A percentile compares a stretch with the other conserved stretches of the same genome.
phyloP scores from a whole-genome alignment of 148 eudicot genomes.

The Nepenthes gracilis region DNA sequence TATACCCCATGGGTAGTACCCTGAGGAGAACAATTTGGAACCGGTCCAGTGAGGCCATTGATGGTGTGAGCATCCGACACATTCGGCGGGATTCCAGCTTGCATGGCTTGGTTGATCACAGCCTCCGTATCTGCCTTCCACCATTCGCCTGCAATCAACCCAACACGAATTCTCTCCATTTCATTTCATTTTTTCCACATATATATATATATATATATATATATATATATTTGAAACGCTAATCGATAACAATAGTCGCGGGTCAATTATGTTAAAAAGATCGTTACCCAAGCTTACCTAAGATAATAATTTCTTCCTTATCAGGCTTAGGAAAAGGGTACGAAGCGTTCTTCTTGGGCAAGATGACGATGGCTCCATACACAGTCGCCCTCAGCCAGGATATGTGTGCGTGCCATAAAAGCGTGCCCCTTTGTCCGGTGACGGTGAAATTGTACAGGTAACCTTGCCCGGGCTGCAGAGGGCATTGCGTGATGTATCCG shows the following conservation, averaged over 20 bases:
- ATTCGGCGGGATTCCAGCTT: constrained; percentile 52
- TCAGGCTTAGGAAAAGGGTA: constrained; percentile 71
- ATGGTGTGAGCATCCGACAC: constrained; percentile 72
- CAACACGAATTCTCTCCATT: not conserved
- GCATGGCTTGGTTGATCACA: constrained; percentile 49
- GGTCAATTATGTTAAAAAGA: not conserved
- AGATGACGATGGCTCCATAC: constrained; percentile 65
- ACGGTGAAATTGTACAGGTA: constrained; percentile 68
- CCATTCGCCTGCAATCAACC: constrained; percentile 52
- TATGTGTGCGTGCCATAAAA: constrained; percentile 79
- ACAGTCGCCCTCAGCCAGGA: constrained; percentile 71
- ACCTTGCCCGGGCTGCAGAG: constrained; percentile 54
- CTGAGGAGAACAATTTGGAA: constrained; percentile 41
- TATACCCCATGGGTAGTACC: constrained; percentile 10
- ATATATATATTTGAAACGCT: too few relatives aligned
- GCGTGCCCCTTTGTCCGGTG: constrained; percentile 74
- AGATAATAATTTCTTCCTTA: constrained; percentile 39
- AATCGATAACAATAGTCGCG: not conserved
- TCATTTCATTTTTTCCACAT: not conserved
- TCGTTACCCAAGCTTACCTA: constrained; percentile 25
- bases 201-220: too few relatives aligned
- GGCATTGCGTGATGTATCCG: constrained; percentile 79
- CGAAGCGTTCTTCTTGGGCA: constrained; percentile 48
- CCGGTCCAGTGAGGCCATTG: constrained; percentile 55
- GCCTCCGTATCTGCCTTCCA: constrained; percentile 74